phyloP scores from a whole-genome alignment of 805 yeast genomes.

The Groenewaldozyma salmanticensis region DNA sequence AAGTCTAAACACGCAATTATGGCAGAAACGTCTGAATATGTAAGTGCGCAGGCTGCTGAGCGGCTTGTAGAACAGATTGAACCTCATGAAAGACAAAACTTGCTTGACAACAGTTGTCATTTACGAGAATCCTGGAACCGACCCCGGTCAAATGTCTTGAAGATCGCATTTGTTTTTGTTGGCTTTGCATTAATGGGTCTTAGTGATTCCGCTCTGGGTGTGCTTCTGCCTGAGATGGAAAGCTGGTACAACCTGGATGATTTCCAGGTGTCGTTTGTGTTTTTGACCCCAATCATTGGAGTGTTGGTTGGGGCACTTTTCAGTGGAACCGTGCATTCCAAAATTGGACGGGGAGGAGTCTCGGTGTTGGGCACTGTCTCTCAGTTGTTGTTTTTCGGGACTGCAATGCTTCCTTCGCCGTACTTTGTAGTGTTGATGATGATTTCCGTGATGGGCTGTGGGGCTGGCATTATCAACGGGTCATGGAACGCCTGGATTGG shows the following conservation, averaged over 20 bases:
- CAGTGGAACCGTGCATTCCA: constrained; percentile 34
- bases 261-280: constrained; percentile 38
- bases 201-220: constrained; percentile 54
- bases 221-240: constrained; percentile 46
- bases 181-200: constrained; percentile 42
- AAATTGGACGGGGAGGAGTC: constrained; percentile 41
- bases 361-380: constrained; percentile 28
- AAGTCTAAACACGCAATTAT: too few species aligned
- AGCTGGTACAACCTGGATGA: constrained; percentile 40
- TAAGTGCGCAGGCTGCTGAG: not conserved
- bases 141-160: constrained; percentile 10
- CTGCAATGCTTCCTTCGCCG: constrained; percentile 34
- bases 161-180: constrained; percentile 11
- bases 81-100: constrained; percentile 1
- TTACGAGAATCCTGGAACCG: constrained; percentile 11
- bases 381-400: constrained; percentile 31
- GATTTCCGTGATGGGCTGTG: constrained; percentile 39
- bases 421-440: constrained; percentile 31
- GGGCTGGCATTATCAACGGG: constrained; percentile 49
- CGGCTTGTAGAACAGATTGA: not conserved
- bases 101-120: not conserved
- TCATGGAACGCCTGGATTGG: constrained; percentile 42
- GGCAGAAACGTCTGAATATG: not conserved
- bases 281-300: constrained; percentile 44
- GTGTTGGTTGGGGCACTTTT: constrained; percentile 43